Base-by-base conservation (phyloP, 257 asterid genomes). In the Ilex aquifolium region DNA sequence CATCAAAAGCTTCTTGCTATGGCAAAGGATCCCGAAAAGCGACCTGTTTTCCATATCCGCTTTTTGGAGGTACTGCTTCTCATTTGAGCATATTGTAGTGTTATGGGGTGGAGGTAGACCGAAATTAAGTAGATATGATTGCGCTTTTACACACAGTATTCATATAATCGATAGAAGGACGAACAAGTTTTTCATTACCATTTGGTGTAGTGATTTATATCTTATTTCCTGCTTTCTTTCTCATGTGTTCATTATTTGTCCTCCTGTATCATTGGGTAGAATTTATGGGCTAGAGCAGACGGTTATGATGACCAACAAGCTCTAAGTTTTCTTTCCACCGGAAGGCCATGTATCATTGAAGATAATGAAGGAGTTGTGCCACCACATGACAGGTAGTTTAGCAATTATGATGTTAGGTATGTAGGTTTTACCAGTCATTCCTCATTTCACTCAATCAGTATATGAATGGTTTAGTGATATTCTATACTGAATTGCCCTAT, bases 21-120 rank as follows among this genome's bases (percentile, higher is more conserved):
- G 74, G 99, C 99, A 31, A 89, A 81, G 74, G 87, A 85, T 80
- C 93, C 93, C 55, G 77, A 77, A 44, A 80, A 61, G 72, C 90
- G 73, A 73, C 99, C 97, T 62, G 86, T 77, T 75, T 89, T 88
- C 65, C 89, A 85, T 69, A 70, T 89, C 72, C 86, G 95, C 32
- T 79, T 79, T 66, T 59, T 85, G 53, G 97, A 92, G 98, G 97
- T 92, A 79, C 52, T 30, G 14, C 48, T 46, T 36, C 54, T 49
- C 14, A 11, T 12, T 49, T 49, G 17, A 49, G 1, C 14, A 49
- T 36, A 8, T 4, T 4, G 7, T 36, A 36, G 42, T 36, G 42
- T 4, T 36, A 8, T 36, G 5, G 42, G 42, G 42, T 36, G 8
- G 42, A 36, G 42, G 5, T 36, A 36, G 5, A 36, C 42, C 42